Base-by-base conservation (phyloP, 78 protist species). In the Chrysochromulina parva region DNA sequence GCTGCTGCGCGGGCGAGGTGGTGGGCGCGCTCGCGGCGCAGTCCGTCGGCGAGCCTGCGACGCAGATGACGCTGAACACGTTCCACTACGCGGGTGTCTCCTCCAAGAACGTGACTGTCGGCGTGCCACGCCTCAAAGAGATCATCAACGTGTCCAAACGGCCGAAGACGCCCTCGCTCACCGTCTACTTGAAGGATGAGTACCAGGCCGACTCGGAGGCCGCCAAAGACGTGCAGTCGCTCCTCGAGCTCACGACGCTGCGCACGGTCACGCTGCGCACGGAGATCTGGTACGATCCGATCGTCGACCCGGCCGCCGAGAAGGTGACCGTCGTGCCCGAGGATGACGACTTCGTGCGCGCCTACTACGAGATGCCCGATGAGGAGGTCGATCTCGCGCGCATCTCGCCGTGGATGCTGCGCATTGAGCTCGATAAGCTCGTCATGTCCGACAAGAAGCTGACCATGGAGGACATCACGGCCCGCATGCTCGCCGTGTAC, bases 41-140 rank as follows among this genome's bases (percentile, higher is more conserved):
- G 96, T 95, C 97, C 2, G 96, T 99, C 47, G 99, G 99, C n/a
- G 99, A 99, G 96, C 99, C 99, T 20, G 99, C 99, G 38, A 99
- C 99, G 52, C 99, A 99, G 94, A 99, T 99, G 99, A 99, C 99
- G 6, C 96, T 99, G 88, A 98, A 98, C 97, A 99, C 99, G 47
- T 99, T 99, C 98, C 99, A 99, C 93, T 96, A 90, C 76, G 99
- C 99, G 57, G 99, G 99, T 80, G 98, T 98, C 78, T 92, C 98
- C 1, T 71, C 97, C 55, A 99, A 99, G 97, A 99, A 97, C 92
- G 99, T 99, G 13, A 91, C 94, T 19, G 76, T 90, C 4, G 95
- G 97, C 10, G 96, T 94, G 69, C 96, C 97, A 9, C 92, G 97
- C 17, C 93, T 99, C 91, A 94, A 94, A 90, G 99, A 99, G 95